phyloP scores from a whole-genome alignment of 129 eudicot genomes.

The Ambrosia trifida region DNA sequence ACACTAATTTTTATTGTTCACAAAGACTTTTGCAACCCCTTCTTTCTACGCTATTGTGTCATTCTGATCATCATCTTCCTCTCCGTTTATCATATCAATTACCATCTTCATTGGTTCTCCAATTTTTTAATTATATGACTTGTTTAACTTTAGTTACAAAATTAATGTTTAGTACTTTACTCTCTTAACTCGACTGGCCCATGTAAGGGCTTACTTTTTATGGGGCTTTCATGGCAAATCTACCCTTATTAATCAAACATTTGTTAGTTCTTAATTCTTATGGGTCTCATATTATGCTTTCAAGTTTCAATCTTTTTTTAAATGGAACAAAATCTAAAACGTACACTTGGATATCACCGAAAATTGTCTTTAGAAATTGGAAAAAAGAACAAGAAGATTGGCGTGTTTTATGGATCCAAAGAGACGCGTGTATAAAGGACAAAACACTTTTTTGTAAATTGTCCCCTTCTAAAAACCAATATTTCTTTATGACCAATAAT shows the following conservation, averaged over 20 bases:
- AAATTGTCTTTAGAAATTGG: background rate
- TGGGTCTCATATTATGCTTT: background rate
- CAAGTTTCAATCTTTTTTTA: background rate
- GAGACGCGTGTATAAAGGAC: conserved; percentile 14
- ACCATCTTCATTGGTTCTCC: no score
- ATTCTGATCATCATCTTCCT: no score
- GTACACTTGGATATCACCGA: conserved; percentile 8
- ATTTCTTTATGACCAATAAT: no score
- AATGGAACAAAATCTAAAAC: background rate
- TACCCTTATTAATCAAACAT: no score
- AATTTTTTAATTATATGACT: no score
- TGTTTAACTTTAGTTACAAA: no score
- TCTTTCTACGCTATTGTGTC: no score
- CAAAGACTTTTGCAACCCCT: no score
- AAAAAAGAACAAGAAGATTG: background rate
- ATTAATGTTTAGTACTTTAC: background rate
- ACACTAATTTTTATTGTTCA: no score
- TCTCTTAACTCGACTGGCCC: background rate
- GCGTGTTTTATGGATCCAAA: conserved; percentile 8
- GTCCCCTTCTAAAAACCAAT: background rate
- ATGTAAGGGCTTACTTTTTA: background rate
- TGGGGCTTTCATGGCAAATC: background rate
- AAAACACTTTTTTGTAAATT: conserved; percentile 3
- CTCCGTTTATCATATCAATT: no score
- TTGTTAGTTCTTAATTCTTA: no score